Base-by-base conservation (phyloP, 148 eudicot genomes). In the Vaccinium myrtillus region DNA sequence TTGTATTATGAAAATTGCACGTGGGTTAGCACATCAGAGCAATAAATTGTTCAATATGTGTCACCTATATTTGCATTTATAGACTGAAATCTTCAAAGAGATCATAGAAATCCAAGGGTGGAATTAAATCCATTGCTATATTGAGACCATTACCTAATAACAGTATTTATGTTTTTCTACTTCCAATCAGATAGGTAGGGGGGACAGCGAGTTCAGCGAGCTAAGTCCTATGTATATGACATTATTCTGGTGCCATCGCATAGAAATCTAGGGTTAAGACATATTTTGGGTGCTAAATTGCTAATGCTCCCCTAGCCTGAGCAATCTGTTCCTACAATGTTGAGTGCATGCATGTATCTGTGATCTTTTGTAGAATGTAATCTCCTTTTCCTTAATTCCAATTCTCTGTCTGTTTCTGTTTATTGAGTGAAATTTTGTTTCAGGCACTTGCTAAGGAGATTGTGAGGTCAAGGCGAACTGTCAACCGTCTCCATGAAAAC, bases 391-490 rank as follows among this genome's bases (percentile, higher is more conserved):
- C 21, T 16, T 2, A 7, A 74, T 36, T 16, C 39, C 49, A 69
- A 36, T 27, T 32, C 18, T 71, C 19, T 71, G 0, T 13, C 10
- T 15, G 46, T 73, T 73, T 73, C 2, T 65, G 63, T 39, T 58
- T 14, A 70, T 8, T 19, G 30, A 50, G 32, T 75, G 51, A 36
- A 43, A 39, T 86, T 83, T 90, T 78, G 80, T 86, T 56, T 85
- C 93, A 97, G 99, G 87, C 95, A 80, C 99, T 97, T 82, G 99
- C 99, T 27, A 94, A 87, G 87, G 99, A 97, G 92, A 81, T 97
- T 84, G 98, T 97, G 90, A 89, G 87, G 81, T 93, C 99, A 67
- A 94, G 95, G 75, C 90, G 82, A 88, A 95, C 98, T 82, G 99
- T 97, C 85, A 97, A 97, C 87, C 99, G 98, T 48, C 95, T 97